Percentiles rank a stretch among this genome's conserved stretches.
Conservation (phyloP, 768 basidiomycete genomes). For the Suillus clintonianus region DNA sequence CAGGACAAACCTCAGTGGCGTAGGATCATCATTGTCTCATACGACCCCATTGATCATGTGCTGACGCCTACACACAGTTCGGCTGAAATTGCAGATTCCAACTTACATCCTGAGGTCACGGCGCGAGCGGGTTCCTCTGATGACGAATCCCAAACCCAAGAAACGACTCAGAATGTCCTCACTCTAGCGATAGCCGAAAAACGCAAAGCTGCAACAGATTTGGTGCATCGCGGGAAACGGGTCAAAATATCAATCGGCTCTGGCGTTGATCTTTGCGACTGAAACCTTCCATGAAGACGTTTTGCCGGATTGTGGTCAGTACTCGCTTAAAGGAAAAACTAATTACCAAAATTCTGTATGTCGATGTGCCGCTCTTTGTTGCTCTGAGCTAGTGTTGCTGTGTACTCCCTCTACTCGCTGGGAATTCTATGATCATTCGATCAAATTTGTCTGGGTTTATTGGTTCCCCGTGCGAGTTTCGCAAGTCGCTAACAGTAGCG, state of each 20-base stretch:
- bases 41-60: background rate
- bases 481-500: background rate
- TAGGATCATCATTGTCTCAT: constrained; percentile 1
- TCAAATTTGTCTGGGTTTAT: background rate
- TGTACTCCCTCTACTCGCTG: background rate
- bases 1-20: background rate
- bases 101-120: background rate
- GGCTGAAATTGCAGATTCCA: background rate
- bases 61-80: background rate
- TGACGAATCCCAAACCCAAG: constrained; percentile 41
- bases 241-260: constrained; percentile 71
- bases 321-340: background rate
- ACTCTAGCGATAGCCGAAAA: constrained; percentile 27
- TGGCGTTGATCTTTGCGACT: constrained; percentile 78
- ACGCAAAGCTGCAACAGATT: constrained; percentile 28
- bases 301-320: constrained; percentile 6
- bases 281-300: constrained; percentile 12
- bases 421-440: background rate
- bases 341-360: background rate
- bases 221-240: constrained; percentile 46
- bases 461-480: background rate
- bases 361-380: background rate
- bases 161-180: constrained; percentile 35
- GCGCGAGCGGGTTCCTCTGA: constrained; percentile 8
- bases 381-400: background rate